Evolutionary conservation across 495 filamentous ascomycete genomes (phyloP), one percentile per base, ranked within the genome.

Genomic region (Tuber magnatum): DNA sequence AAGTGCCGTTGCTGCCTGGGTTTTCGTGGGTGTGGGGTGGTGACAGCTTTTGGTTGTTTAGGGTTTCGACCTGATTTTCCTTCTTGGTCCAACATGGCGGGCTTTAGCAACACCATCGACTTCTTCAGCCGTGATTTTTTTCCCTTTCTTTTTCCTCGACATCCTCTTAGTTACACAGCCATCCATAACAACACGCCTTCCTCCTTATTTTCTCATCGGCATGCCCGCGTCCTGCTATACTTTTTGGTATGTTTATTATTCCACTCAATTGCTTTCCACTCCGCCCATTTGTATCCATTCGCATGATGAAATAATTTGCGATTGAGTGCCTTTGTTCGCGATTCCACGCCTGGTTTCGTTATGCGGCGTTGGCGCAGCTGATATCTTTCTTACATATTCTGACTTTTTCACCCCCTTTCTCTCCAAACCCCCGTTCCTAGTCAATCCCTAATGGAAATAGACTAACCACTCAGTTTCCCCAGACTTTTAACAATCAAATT

Each of bases 341-440:
- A 92, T 86, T 84, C 91, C 88, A 92, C 90, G 90, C 93, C 93
- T 92, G 88, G 92, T 88, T 90, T 87, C 86, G 92, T 88, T 85
- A 90, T 91, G 92, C 90, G 90, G 88, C 83, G 78, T 85, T 86
- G 83, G 79, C 83, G 88, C 69, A 71, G 80, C 86, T 95, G 93
- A 97, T 91, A 95, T 91, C 86, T 88, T 93, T 94, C 93, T 97
- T 95, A 96, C 92, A 95, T 94, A 94, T 95, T 91, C 93, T 97
- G 93, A 97, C 82, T 71, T 77, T 80, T 75, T 72, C 68, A 74
- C 65, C 43, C 71, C 68, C 75, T 72, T 61, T 35, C 56, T 18
- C 56, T 35, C 28, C 56, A 65, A 32, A 16, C 32, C 56, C 28
- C 56, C 14, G 56, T 65, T 35, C 5, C 56, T 35, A 3, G 56